A percentile compares a stretch with the other conserved stretches of the same genome.
phyloP scores from a whole-genome alignment of 495 filamentous ascomycete genomes.

The Penicillium argentinense region DNA sequence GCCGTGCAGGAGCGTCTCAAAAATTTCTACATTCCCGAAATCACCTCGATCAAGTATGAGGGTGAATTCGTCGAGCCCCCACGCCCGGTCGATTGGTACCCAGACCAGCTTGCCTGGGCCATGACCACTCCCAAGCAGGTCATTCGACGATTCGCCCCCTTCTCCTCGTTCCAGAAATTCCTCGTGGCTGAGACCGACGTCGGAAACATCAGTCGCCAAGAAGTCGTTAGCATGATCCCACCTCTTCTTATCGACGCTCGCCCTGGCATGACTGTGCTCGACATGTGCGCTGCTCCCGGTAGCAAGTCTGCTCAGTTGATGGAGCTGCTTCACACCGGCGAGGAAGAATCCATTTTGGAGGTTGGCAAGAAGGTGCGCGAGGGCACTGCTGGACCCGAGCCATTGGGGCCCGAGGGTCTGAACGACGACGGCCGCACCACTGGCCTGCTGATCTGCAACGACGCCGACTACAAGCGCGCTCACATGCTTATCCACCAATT shows the following conservation, averaged over 20 bases:
- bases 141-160: slow-evolving; percentile 85
- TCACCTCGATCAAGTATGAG: slow-evolving; percentile 77
- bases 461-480: slow-evolving; percentile 89
- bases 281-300: slow-evolving; percentile 94
- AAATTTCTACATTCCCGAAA: slow-evolving; percentile 86
- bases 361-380: slow-evolving; percentile 53
- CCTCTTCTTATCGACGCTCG: slow-evolving; percentile 88
- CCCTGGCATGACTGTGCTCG: slow-evolving; percentile 88
- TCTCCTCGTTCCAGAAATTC: slow-evolving; percentile 94
- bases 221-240: slow-evolving; percentile 98
- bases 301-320: slow-evolving; percentile 95
- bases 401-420: slow-evolving; percentile 47
- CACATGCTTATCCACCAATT: slow-evolving; percentile 98
- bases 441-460: slow-evolving; percentile 91
- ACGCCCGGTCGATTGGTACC: slow-evolving; percentile 81
- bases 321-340: slow-evolving; percentile 88
- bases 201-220: slow-evolving; percentile 95
- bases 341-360: slow-evolving; percentile 76
- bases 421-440: slow-evolving; percentile 85
- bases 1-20: slow-evolving; percentile 81
- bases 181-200: slow-evolving; percentile 96
- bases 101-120: slow-evolving; percentile 87
- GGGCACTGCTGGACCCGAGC: slow-evolving; percentile 47
- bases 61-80: slow-evolving; percentile 79
- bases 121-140: slow-evolving; percentile 97